phyloP scores from a whole-genome alignment of 176 grass and related monocot genomes.

The Eragrostis nindensis region DNA sequence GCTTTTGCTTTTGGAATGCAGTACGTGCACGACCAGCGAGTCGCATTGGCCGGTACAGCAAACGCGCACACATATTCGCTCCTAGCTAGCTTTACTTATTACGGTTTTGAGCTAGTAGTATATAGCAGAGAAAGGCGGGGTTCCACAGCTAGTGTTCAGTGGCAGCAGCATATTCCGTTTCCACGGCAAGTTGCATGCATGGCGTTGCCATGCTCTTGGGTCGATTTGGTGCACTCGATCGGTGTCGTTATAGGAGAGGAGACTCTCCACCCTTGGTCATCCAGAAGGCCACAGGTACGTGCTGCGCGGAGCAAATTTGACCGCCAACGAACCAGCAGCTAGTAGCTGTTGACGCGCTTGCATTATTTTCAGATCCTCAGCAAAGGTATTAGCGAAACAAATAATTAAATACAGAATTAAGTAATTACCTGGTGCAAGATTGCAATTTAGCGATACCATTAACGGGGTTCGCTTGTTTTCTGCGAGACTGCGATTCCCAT shows the following conservation, averaged over 20 bases:
- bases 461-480: conserved; percentile 14
- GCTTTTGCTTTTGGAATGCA: neutral
- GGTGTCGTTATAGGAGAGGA: neutral
- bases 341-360: neutral
- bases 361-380: neutral
- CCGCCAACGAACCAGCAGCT: neutral
- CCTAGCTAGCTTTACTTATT: neutral
- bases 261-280: neutral
- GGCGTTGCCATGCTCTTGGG: neutral
- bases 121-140: neutral
- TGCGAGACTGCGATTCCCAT: neutral
- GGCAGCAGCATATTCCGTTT: neutral
- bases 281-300: neutral
- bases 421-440: neutral
- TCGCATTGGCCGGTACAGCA: neutral
- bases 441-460: conserved; percentile 3
- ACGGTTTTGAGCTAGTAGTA: neutral
- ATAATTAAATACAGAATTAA: too few relatives aligned
- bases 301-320: conserved; percentile 16
- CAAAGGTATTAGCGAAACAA: neutral
- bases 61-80: neutral
- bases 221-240: neutral
- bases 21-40: neutral
- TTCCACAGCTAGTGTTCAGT: neutral
- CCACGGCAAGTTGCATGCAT: conserved; percentile 1